phyloP scores from a whole-genome alignment of 495 filamentous ascomycete species.

The Cercophora samala region DNA sequence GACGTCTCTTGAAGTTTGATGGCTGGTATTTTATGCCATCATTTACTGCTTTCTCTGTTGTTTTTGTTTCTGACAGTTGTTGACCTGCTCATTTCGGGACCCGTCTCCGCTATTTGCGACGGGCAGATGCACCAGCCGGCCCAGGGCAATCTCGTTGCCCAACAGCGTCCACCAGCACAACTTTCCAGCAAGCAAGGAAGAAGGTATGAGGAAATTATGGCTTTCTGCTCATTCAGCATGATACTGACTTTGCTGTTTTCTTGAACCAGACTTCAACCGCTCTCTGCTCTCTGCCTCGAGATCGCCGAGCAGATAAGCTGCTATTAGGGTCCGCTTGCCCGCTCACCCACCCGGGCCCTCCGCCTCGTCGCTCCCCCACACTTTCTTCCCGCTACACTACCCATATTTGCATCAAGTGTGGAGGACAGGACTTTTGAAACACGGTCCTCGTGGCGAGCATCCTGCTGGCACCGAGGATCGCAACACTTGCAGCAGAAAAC shows the following conservation, averaged over 20 bases:
- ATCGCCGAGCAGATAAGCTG: neutral
- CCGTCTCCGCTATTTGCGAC: constrained; percentile 2
- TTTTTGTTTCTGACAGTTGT: too few relatives aligned
- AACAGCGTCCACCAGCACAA: neutral
- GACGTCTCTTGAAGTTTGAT: too few relatives aligned
- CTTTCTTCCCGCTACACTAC: neutral
- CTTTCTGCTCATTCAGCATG: neutral
- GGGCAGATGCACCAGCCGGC: neutral
- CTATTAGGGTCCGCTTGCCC: neutral
- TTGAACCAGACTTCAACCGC: neutral
- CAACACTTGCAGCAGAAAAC: neutral
- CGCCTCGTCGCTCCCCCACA: neutral
- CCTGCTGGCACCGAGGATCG: too few relatives aligned
- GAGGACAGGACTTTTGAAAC: too few relatives aligned
- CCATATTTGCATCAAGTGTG: too few relatives aligned
- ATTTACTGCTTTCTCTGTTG: too few relatives aligned
- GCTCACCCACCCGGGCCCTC: neutral
- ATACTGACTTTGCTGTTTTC: neutral
- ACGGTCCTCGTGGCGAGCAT: too few relatives aligned
- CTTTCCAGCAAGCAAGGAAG: neutral
- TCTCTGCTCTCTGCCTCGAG: neutral
- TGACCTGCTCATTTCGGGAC: neutral
- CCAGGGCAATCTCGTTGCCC: neutral
- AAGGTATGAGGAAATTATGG: neutral
- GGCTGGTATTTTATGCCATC: too few relatives aligned